These are phyloP conservation scores for Talaromyces sp. DNA, from an alignment of 2,329 filamentous ascomycete species.

Conservation along the genomic window DNA sequence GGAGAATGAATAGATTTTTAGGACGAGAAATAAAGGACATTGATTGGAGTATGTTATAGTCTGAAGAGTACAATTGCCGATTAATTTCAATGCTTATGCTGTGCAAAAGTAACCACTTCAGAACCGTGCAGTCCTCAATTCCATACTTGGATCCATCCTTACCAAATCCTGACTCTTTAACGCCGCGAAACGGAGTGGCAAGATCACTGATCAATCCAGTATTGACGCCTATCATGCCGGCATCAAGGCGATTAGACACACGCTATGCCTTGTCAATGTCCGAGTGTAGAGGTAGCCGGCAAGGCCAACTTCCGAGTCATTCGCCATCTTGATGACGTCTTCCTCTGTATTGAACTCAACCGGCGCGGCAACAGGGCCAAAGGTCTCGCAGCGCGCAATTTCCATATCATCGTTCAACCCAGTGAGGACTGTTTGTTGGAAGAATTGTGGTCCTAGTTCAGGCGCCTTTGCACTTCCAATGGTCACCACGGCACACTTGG, in stretches of 20 bases:
- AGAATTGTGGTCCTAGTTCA: neutral
- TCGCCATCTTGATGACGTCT: neutral
- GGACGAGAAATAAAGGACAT: neutral
- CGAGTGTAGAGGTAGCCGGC: constrained; percentile 30
- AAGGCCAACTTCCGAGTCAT: neutral
- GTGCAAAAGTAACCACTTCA: neutral
- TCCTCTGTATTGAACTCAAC: neutral
- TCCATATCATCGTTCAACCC: neutral
- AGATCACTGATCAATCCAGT: constrained; percentile 35
- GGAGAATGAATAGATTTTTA: neutral
- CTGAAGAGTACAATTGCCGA: neutral
- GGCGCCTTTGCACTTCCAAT: neutral
- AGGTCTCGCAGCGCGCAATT: neutral
- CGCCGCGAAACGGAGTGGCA: neutral
- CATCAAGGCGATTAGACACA: constrained; percentile 64
- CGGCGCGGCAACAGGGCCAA: neutral
- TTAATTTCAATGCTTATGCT: neutral
- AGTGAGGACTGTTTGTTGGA: neutral
- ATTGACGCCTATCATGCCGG: constrained; percentile 64
- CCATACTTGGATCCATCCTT: neutral
- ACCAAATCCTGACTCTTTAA: neutral
- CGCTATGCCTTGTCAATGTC: constrained; percentile 65
- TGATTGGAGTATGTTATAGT: neutral
- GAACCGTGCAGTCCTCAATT: neutral
- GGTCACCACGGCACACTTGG: neutral